A percentile compares a stretch with the other conserved stretches of the same genome.
Evolutionary conservation across 2,329 filamentous ascomycete species (phyloP).

Genomic region (Monosporascus sp.): DNA sequence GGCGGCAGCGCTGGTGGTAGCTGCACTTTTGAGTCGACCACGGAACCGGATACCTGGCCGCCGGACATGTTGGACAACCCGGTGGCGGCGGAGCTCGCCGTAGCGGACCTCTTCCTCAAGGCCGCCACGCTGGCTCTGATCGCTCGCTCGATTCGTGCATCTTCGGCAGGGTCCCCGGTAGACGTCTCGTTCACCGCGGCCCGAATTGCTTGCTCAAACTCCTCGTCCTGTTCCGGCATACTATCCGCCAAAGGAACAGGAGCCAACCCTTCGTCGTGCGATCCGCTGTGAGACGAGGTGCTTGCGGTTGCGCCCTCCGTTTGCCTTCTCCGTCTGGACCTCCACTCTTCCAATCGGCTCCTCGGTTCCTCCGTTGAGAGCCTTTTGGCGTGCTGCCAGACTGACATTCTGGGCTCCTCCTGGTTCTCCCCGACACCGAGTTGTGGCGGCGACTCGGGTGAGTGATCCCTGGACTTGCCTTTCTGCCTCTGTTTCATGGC

Average conservation of each 20-base stretch:
- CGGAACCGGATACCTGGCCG: neutral
- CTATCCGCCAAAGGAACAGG: constrained; percentile 3
- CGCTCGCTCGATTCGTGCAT: constrained; percentile 65
- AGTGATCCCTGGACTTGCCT: constrained; percentile 28
- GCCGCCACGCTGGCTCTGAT: constrained; percentile 68
- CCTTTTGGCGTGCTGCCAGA: constrained; percentile 46
- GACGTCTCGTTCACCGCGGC: constrained; percentile 67
- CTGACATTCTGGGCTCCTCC: constrained; percentile 32
- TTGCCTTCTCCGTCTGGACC: constrained; percentile 34
- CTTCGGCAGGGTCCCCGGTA: constrained; percentile 63
- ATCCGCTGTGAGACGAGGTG: constrained; percentile 9
- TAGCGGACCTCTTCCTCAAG: constrained; percentile 29
- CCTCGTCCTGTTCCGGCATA: constrained; percentile 41
- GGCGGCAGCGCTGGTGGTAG: neutral
- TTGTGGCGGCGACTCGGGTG: constrained; percentile 14
- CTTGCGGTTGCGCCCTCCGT: constrained; percentile 16
- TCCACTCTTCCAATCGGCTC: constrained; percentile 44
- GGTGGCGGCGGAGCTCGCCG: constrained; percentile 13
- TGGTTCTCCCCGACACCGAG: constrained; percentile 10
- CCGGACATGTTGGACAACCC: constrained; percentile 10
- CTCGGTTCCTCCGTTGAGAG: constrained; percentile 48
- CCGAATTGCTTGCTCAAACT: constrained; percentile 68
- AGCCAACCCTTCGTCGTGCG: constrained; percentile 12
- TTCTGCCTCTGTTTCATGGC: constrained; percentile 44
- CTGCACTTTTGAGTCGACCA: neutral